Conservation (phyloP, 768 basidiomycete genomes). For the Tricholoma sp. region DNA sequence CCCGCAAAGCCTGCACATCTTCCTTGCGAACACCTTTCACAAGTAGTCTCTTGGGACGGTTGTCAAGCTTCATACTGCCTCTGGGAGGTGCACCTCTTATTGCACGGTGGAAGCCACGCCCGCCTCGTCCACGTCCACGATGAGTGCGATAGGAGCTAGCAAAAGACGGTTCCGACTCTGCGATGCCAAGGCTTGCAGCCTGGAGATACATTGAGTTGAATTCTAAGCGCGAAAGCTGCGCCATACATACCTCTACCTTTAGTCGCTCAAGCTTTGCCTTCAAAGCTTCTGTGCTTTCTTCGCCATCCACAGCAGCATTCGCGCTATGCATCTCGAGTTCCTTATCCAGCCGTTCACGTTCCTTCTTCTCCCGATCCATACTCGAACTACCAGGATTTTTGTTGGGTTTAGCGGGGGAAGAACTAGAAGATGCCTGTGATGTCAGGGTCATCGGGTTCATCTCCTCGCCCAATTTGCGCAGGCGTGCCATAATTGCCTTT, state of each 20-base stretch:
- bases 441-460: constrained; percentile 47
- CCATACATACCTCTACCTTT: constrained; percentile 65
- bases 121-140: constrained; percentile 61
- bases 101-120: constrained; percentile 54
- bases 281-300: constrained; percentile 58
- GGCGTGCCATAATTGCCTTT: constrained; percentile 67
- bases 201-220: constrained; percentile 19
- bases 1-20: constrained; percentile 54
- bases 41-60: constrained; percentile 75
- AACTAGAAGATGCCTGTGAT: constrained; percentile 21
- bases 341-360: constrained; percentile 69
- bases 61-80: constrained; percentile 84
- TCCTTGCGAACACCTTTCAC: constrained; percentile 60
- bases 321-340: constrained; percentile 72
- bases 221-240: neutral
- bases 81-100: constrained; percentile 60
- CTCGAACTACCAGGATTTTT: constrained; percentile 11
- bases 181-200: constrained; percentile 73
- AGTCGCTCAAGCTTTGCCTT: constrained; percentile 72
- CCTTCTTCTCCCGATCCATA: constrained; percentile 45
- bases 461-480: constrained; percentile 76
- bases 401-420: constrained; percentile 21
- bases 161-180: constrained; percentile 40
- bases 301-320: constrained; percentile 30
- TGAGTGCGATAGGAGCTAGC: constrained; percentile 56